A percentile compares a stretch with the other conserved stretches of the same genome.
phyloP scores from a whole-genome alignment of 2,329 filamentous ascomycete genomes.

The Calonectria hongkongensis region DNA sequence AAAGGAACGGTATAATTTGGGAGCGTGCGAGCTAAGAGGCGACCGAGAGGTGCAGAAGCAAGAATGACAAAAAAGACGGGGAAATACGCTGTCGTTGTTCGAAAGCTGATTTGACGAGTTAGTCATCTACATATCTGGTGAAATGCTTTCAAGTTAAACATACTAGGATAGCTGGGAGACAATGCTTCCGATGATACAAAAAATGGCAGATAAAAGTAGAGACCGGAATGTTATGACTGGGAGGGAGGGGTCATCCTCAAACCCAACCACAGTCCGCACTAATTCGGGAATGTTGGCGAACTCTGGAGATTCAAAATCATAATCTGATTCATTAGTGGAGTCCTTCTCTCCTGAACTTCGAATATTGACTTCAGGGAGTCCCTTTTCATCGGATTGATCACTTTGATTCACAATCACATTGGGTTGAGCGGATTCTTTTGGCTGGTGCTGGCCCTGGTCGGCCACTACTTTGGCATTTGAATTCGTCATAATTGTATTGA shows the following conservation, averaged over 20 bases:
- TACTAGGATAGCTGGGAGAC: constrained; percentile 67
- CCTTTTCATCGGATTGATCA: constrained; percentile 1
- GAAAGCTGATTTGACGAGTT: constrained; percentile 65
- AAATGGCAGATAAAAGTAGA: constrained; percentile 72
- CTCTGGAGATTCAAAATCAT: constrained; percentile 20
- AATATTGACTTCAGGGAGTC: not conserved
- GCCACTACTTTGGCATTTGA: not conserved
- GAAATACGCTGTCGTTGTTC: constrained; percentile 75
- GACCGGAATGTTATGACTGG: constrained; percentile 77
- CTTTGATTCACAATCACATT: not conserved
- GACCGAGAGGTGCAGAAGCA: constrained; percentile 72
- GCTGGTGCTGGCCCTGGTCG: not conserved
- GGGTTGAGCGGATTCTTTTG: not conserved
- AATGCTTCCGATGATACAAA: constrained; percentile 75
- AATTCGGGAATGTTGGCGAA: constrained; percentile 27
- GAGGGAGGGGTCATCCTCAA: constrained; percentile 73
- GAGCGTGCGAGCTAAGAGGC: constrained; percentile 70
- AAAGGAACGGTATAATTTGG: constrained; percentile 70
- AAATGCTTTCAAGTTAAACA: rapidly evolving
- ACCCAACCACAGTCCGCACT: constrained; percentile 74
- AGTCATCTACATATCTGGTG: not conserved
- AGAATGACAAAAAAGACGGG: constrained; percentile 78
- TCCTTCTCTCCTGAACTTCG: no score
- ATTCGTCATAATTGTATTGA: not conserved
- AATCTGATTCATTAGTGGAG: not conserved